Evolutionary conservation across 345 rosid species (phyloP).

Genomic region (Cardamine occulta): DNA sequence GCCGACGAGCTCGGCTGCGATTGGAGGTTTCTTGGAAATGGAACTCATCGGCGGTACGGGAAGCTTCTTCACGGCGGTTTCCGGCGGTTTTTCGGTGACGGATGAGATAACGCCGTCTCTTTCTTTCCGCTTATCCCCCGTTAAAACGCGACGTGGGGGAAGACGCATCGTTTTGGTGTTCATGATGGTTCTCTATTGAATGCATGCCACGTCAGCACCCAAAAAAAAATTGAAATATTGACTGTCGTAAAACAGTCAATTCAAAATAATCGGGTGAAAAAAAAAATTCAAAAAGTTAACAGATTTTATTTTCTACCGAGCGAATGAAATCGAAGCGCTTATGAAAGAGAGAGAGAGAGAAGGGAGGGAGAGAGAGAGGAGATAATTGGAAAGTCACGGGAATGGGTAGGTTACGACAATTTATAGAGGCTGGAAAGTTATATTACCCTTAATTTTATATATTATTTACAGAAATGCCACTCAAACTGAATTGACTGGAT

Average conservation of each 20-base stretch:
- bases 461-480: conserved; percentile 41
- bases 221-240: conserved; percentile 18
- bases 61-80: conserved; percentile 32
- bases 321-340: neutral
- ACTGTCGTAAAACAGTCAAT: conserved; percentile 16
- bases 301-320: neutral
- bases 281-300: neutral
- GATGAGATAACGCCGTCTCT: conserved; percentile 44
- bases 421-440: conserved; percentile 37
- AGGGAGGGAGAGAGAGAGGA: neutral
- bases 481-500: neutral
- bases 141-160: conserved; percentile 73
- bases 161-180: conserved; percentile 90
- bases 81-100: conserved; percentile 32
- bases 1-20: conserved; percentile 29
- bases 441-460: neutral
- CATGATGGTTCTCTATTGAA: conserved; percentile 42
- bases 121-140: conserved; percentile 65
- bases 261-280: neutral
- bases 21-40: conserved; percentile 7
- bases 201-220: conserved; percentile 77
- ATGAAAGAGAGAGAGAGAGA: neutral
- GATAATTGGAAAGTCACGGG: neutral
- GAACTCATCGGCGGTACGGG: conserved; percentile 17
- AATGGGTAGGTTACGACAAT: conserved; percentile 22